Conservation (phyloP, 176 grass and related monocot species). For the Phragmites australis region DNA sequence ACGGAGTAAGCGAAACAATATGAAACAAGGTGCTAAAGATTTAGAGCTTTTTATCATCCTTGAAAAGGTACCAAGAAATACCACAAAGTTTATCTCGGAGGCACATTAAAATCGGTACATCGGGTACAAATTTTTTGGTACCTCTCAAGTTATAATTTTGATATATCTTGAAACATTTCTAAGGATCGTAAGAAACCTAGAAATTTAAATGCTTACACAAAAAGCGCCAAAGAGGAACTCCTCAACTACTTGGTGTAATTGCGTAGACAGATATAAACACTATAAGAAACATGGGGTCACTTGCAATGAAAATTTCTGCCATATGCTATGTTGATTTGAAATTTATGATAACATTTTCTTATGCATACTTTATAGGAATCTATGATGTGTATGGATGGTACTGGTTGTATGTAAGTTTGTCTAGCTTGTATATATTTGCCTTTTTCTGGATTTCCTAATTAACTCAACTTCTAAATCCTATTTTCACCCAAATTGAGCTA, state of each 20-base stretch:
- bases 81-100: too few species aligned
- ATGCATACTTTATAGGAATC: slow-evolving; percentile 92
- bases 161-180: background rate
- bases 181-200: background rate
- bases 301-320: background rate
- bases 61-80: background rate
- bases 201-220: slow-evolving; percentile 62
- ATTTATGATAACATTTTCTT: background rate
- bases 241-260: slow-evolving; percentile 87
- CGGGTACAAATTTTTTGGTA: too few species aligned
- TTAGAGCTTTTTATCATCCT: background rate
- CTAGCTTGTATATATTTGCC: slow-evolving; percentile 78
- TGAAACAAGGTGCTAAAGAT: slow-evolving; percentile 8
- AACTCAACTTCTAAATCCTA: too few species aligned
- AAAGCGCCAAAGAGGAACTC: slow-evolving; percentile 61
- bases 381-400: slow-evolving; percentile 99
- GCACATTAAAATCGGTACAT: too few species aligned
- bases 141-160: too few species aligned
- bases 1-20: background rate
- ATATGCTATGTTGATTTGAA: slow-evolving; percentile 1
- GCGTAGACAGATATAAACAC: slow-evolving; percentile 80
- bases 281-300: slow-evolving; percentile 43
- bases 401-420: slow-evolving; percentile 88
- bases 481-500: too few species aligned
- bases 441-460: too few species aligned